phyloP scores from a whole-genome alignment of 306 rosid genomes.

The Arachis hypogaea region DNA sequence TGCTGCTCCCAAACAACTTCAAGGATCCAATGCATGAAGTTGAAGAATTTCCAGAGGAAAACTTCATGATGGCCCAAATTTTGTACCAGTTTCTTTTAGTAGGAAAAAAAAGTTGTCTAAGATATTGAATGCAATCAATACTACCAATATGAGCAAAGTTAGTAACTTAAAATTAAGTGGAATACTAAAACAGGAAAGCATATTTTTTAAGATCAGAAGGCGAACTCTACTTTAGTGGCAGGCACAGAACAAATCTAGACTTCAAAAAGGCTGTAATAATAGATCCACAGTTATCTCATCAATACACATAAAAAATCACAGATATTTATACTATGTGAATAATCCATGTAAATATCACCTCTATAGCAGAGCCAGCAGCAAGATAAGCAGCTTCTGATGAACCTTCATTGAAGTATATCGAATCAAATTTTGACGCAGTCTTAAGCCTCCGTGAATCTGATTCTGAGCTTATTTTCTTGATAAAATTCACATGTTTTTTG shows the following conservation, averaged over 20 bases:
- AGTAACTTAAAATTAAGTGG: background rate
- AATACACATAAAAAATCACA: constrained; percentile 6
- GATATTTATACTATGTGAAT: background rate
- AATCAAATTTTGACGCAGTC: constrained; percentile 53
- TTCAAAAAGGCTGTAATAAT: background rate
- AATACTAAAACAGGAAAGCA: background rate
- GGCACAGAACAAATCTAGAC: no score
- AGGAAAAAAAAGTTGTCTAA: constrained; percentile 14
- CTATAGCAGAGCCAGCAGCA: constrained; percentile 81
- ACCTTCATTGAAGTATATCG: constrained; percentile 82
- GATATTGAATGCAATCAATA: background rate
- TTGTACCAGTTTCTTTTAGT: constrained; percentile 5
- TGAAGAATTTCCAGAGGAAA: background rate
- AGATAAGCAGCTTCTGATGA: constrained; percentile 91
- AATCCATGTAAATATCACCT: constrained; percentile 49
- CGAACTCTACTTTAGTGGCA: no score
- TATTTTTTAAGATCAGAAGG: no score
- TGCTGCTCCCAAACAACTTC: background rate
- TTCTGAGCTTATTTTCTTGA: constrained; percentile 74
- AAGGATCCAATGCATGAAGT: background rate
- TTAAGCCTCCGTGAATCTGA: constrained; percentile 53
- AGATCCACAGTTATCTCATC: background rate
- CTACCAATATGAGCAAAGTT: background rate
- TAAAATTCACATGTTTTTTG: constrained; percentile 56
- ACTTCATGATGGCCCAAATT: background rate